Conservation (phyloP, 345 rosid genomes). For the Brassica napus region DNA sequence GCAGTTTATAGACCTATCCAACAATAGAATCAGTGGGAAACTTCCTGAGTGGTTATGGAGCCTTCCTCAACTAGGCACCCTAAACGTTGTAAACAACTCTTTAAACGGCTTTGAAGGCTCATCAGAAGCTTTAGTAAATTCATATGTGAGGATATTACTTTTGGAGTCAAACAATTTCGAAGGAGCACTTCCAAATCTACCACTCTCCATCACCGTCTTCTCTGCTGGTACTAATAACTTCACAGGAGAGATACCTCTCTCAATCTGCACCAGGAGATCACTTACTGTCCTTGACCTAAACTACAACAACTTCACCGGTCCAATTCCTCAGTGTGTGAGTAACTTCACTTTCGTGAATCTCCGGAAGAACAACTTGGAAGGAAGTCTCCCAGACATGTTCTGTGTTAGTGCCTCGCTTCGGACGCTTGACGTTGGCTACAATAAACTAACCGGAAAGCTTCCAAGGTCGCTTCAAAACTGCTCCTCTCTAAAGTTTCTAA, state of each 20-base stretch:
- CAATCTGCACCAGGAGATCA: not conserved
- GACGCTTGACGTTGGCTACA: conserved; percentile 34
- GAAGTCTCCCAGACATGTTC: conserved; percentile 30
- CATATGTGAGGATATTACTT: not conserved
- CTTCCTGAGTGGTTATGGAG: conserved; percentile 26
- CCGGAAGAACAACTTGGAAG: conserved; percentile 35
- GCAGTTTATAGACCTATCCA: not conserved
- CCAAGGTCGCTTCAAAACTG: conserved; percentile 16
- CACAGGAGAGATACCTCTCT: conserved; percentile 1
- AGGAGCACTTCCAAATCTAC: conserved; percentile 20
- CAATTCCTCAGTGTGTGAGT: conserved; percentile 29
- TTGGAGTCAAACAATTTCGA: not conserved
- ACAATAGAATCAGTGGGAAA: not conserved
- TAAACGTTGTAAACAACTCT: not conserved
- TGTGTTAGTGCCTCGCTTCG: not conserved
- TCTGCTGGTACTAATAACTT: not conserved
- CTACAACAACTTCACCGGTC: conserved; percentile 26
- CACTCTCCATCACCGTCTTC: not conserved
- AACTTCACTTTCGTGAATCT: conserved; percentile 22
- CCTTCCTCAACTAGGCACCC: not conserved
- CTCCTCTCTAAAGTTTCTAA: conserved; percentile 13
- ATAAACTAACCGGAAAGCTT: conserved; percentile 28
- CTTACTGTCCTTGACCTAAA: not conserved
- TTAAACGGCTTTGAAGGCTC: conserved; percentile 15
- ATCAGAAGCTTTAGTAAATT: not conserved